Evolutionary conservation across 495 filamentous ascomycete genomes (phyloP).

Genomic region (Copromyces sp.): DNA sequence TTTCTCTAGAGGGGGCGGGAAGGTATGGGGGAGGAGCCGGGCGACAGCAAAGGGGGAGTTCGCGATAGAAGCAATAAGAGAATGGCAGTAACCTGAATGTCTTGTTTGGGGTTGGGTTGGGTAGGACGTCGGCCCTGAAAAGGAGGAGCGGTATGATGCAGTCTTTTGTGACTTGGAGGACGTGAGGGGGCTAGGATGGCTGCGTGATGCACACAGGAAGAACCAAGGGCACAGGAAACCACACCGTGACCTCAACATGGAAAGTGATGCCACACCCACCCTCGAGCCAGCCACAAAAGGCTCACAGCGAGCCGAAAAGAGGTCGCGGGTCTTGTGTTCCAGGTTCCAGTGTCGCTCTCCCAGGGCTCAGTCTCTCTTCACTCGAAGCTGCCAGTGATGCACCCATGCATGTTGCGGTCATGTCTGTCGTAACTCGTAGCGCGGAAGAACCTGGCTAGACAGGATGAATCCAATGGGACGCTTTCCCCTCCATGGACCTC

Average conservation of each 20-base stretch:
- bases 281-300: background rate
- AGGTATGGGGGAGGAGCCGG: background rate
- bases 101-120: background rate
- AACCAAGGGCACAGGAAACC: background rate
- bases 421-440: background rate
- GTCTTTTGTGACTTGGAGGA: background rate
- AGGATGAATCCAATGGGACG: background rate
- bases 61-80: background rate
- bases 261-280: background rate
- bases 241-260: background rate
- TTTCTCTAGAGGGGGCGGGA: constrained; percentile 2
- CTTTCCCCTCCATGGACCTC: constrained; percentile 10
- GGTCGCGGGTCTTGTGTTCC: background rate
- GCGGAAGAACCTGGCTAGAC: background rate
- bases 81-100: background rate
- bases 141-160: background rate
- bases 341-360: background rate
- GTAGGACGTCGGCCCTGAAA: background rate
- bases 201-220: background rate
- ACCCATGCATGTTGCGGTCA: background rate
- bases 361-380: background rate
- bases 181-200: background rate
- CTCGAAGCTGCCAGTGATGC: background rate
- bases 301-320: background rate
- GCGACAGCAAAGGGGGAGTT: constrained; percentile 13